Conservation (phyloP, 495 filamentous ascomycete genomes). For the Staphylotrichum longicolle region DNA sequence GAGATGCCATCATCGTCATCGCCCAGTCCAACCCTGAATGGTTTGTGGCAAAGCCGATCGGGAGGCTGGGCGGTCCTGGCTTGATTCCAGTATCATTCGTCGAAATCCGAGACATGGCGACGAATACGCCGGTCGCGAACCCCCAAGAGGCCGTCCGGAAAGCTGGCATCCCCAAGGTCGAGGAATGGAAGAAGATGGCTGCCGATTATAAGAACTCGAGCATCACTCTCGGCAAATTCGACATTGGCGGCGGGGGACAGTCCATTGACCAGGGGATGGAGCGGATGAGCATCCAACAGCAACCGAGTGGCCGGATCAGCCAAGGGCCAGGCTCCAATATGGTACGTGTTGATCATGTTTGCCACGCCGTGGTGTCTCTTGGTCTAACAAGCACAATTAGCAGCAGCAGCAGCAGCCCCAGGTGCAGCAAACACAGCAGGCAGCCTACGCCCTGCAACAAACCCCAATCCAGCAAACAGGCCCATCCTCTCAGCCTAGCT, state of each 20-base stretch:
- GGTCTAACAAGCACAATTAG: neutral
- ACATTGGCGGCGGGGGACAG: slow-evolving; percentile 51
- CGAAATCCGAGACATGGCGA: slow-evolving; percentile 92
- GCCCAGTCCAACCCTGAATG: slow-evolving; percentile 99
- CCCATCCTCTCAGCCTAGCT: slow-evolving; percentile 40
- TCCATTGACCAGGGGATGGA: slow-evolving; percentile 70
- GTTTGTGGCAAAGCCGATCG: slow-evolving; percentile 99
- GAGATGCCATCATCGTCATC: slow-evolving; percentile 96
- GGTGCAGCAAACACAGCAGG: slow-evolving; percentile 33
- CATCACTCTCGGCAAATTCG: slow-evolving; percentile 90
- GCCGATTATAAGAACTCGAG: slow-evolving; percentile 99
- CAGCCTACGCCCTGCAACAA: slow-evolving; percentile 27
- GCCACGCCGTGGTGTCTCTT: neutral
- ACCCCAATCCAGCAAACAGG: slow-evolving; percentile 33
- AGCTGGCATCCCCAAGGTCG: slow-evolving; percentile 93
- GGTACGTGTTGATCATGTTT: slow-evolving; percentile 35
- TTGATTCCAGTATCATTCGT: slow-evolving; percentile 97
- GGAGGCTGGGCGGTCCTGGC: slow-evolving; percentile 87
- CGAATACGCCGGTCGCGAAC: slow-evolving; percentile 76
- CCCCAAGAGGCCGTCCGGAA: slow-evolving; percentile 80
- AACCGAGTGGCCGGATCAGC: slow-evolving; percentile 44
- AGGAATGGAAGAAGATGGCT: slow-evolving; percentile 99
- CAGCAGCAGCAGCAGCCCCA: slow-evolving; percentile 21
- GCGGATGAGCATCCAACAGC: slow-evolving; percentile 65
- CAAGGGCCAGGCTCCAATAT: slow-evolving; percentile 41